phyloP scores from a whole-genome alignment of 2,329 filamentous ascomycete genomes.

The Chrysosporium queenslandicum region DNA sequence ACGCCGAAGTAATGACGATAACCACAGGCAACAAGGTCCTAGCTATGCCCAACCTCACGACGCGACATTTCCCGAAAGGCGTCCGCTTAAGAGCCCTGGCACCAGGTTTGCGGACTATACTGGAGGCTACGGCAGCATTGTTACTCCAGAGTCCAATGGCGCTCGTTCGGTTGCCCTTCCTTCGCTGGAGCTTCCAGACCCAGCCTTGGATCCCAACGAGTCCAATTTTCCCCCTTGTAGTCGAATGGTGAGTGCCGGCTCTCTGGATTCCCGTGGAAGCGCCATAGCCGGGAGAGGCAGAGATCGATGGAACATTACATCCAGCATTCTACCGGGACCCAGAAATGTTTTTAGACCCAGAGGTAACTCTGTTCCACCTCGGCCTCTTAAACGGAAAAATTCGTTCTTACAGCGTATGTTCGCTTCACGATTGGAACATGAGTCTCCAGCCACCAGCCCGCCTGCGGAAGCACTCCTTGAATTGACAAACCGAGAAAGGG shows the following conservation, averaged over 20 bases:
- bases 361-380: conserved; percentile 20
- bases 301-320: not conserved
- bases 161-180: conserved; percentile 33
- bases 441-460: conserved; percentile 39
- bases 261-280: conserved; percentile 14
- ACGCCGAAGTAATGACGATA: not conserved
- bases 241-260: conserved; percentile 6
- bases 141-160: conserved; percentile 39
- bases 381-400: conserved; percentile 23
- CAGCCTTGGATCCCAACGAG: conserved; percentile 44
- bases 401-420: conserved; percentile 34
- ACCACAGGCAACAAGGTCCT: not conserved
- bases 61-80: conserved; percentile 27
- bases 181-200: conserved; percentile 51
- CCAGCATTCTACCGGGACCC: conserved; percentile 14
- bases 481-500: conserved; percentile 62
- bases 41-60: conserved; percentile 11
- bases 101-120: conserved; percentile 31
- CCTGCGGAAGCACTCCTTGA: conserved; percentile 51
- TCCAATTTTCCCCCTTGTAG: conserved; percentile 16
- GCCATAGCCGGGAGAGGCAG: not conserved
- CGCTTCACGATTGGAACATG: conserved; percentile 24
- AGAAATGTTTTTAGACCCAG: conserved; percentile 18
- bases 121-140: conserved; percentile 55
- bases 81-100: conserved; percentile 27